Percentiles rank a stretch among this genome's conserved stretches.
These are phyloP conservation scores for Claviceps monticola DNA, from an alignment of 2,329 filamentous ascomycete species.

Conservation along the genomic window DNA sequence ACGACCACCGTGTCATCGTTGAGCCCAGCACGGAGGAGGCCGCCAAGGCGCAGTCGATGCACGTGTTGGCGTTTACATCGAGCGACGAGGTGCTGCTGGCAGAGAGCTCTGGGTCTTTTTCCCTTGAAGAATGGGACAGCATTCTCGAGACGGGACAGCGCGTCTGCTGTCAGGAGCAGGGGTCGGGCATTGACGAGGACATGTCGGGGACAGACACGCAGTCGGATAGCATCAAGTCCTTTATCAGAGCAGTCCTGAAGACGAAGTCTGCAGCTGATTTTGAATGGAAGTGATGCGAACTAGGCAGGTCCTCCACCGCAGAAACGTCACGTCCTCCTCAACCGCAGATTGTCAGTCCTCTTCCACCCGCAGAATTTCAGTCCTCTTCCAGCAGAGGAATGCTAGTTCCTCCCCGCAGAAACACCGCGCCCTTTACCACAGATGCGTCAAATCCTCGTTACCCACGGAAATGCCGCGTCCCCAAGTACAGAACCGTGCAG, in stretches of 20 bases:
- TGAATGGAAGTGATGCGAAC: conserved; percentile 39
- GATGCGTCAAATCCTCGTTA: too few species aligned
- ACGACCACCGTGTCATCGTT: conserved; percentile 29
- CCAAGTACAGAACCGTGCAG: too few species aligned
- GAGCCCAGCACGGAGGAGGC: conserved; percentile 52
- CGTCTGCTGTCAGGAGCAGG: conserved; percentile 42
- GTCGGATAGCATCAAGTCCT: conserved; percentile 39
- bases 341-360: not conserved
- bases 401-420: too few species aligned
- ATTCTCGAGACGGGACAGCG: conserved; percentile 50
- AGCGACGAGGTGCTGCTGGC: conserved; percentile 58
- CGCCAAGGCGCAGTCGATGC: conserved; percentile 52
- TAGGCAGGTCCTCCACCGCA: not conserved
- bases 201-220: conserved; percentile 30
- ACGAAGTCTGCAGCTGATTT: conserved; percentile 38
- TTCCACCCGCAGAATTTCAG: not conserved
- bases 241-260: conserved; percentile 49
- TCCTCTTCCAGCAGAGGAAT: not conserved
- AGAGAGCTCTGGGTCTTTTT: conserved; percentile 73
- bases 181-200: conserved; percentile 25
- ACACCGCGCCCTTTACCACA: too few species aligned
- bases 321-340: too few species aligned
- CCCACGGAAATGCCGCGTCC: too few species aligned
- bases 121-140: conserved; percentile 59
- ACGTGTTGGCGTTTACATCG: conserved; percentile 74